Percentiles rank a stretch among this genome's conserved stretches.
Evolutionary conservation across 768 basidiomycete species (phyloP).

Genomic region (Leccinum imitatum): DNA sequence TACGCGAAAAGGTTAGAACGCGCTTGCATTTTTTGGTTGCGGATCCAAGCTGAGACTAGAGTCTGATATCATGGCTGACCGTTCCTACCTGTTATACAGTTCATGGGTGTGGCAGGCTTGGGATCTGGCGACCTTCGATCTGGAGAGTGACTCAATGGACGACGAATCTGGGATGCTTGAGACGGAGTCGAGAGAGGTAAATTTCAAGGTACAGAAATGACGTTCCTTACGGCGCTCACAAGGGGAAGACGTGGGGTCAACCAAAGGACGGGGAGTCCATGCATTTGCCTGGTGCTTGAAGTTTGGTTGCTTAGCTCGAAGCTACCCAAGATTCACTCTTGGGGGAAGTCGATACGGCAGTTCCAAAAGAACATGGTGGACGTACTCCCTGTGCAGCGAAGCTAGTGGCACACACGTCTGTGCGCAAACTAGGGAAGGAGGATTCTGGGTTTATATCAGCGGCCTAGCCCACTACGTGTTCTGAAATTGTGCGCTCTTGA

Average conservation of each 20-base stretch:
- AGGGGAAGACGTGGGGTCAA: background rate
- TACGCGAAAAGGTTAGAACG: conserved; percentile 3
- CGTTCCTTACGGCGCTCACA: conserved; percentile 5
- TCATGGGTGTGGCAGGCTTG: conserved; percentile 2
- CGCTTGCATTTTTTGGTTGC: background rate
- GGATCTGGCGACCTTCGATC: conserved; percentile 2
- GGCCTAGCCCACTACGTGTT: too few relatives aligned
- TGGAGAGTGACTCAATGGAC: background rate
- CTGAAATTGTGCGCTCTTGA: too few relatives aligned
- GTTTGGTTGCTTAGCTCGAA: background rate
- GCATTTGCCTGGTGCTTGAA: background rate
- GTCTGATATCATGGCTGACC: background rate
- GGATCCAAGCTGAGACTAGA: background rate
- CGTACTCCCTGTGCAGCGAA: too few relatives aligned
- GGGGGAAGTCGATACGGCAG: conserved; percentile 1
- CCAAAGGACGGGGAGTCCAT: background rate
- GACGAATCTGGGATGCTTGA: conserved; percentile 2
- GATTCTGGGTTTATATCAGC: too few relatives aligned
- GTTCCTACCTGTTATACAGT: background rate
- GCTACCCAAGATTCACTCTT: background rate
- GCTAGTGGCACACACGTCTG: too few relatives aligned
- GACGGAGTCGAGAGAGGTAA: background rate
- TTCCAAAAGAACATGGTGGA: too few relatives aligned
- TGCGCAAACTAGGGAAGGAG: too few relatives aligned
- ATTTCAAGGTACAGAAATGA: conserved; percentile 8